Evolutionary conservation across 2,329 filamentous ascomycete genomes (phyloP), one percentile per base, ranked within the genome.

Genomic region (Alternaria triticimaculans): DNA sequence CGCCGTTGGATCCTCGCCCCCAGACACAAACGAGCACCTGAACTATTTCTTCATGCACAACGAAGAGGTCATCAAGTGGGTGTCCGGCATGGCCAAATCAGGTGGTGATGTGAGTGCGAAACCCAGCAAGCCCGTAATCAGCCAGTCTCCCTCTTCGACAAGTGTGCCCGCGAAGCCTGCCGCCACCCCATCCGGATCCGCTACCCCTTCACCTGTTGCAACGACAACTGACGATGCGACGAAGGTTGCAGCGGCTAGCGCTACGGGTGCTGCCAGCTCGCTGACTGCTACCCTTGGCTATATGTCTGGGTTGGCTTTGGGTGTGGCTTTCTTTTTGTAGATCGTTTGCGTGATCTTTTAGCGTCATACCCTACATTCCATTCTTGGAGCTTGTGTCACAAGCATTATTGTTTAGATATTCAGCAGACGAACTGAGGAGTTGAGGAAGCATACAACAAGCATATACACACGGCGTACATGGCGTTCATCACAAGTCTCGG

Each of bases 1-100:
- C 81, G 90, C 87, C 72, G 62, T 69, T 0, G 87, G 86, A n/a
- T 74, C 71, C 62, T 21, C 50, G 14, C 88, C 88, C 28, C 86
- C 81, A 66, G 81, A 89, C 64, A 81, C 84, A 18, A 83, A 83
- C 61, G 83, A 83, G 10, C 88, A 90, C 72, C 84, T 89, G 68
- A 83, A 87, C 55, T 90, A 90, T 66, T 87, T 85, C 49, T 5
- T 69, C 15, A 25, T 65, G 55, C 73, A 72, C 58, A 73, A 76
- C 49, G 61, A 68, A 12, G 70, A 75, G 45, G 72, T 70, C 2
- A 41, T 57, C 5, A 48, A 69, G 23, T 76, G 69, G 69, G 56
- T 74, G 15, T 59, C 49, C 4, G 63, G 60, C 18, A 71, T 66
- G 51, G 70, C 70, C 21, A 63, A 72, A 25, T 60, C 64, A 11